phyloP scores from a whole-genome alignment of 169 alveolate genomes.

The Plasmodium vivax region DNA sequence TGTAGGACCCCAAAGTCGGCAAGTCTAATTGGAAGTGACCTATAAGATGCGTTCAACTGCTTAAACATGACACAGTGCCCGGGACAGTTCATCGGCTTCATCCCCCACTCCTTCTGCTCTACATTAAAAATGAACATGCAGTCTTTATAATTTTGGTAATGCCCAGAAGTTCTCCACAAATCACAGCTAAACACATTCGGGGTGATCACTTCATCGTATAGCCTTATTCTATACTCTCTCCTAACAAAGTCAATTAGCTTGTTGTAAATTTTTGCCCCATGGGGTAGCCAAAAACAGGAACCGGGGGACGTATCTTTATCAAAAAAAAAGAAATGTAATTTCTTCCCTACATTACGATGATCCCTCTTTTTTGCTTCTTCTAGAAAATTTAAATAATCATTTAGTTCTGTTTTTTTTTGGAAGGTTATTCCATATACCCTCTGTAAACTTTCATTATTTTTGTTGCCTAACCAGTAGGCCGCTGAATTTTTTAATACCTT shows the following conservation, averaged over 20 bases:
- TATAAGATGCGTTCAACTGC: constrained; percentile 92
- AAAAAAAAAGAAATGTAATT: constrained; percentile 94
- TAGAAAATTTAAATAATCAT: constrained; percentile 92
- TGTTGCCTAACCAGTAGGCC: constrained; percentile 98
- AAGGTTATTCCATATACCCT: constrained; percentile 99
- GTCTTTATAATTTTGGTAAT: constrained; percentile 95
- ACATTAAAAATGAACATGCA: constrained; percentile 93
- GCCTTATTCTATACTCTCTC: constrained; percentile 82
- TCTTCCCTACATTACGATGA: constrained; percentile 96
- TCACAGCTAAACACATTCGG: constrained; percentile 96
- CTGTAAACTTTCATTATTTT: constrained; percentile 96
- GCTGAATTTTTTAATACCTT: constrained; percentile 96
- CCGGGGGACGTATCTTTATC: constrained; percentile 92
- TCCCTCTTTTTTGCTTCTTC: constrained; percentile 99
- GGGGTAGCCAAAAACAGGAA: constrained; percentile 96
- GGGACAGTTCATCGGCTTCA: constrained; percentile 99
- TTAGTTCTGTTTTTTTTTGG: constrained; percentile 94
- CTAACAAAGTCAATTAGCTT: constrained; percentile 95
- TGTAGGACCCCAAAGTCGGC: constrained; percentile 99
- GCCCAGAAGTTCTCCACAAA: constrained; percentile 99
- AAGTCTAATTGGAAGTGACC: constrained; percentile 97
- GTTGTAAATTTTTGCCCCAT: constrained; percentile 98
- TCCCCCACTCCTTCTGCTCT: constrained; percentile 97
- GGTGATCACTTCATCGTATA: constrained; percentile 94
- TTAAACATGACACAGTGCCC: constrained; percentile 98